phyloP scores from a whole-genome alignment of 2,329 filamentous ascomycete genomes.

The Monosporascus sp. region DNA sequence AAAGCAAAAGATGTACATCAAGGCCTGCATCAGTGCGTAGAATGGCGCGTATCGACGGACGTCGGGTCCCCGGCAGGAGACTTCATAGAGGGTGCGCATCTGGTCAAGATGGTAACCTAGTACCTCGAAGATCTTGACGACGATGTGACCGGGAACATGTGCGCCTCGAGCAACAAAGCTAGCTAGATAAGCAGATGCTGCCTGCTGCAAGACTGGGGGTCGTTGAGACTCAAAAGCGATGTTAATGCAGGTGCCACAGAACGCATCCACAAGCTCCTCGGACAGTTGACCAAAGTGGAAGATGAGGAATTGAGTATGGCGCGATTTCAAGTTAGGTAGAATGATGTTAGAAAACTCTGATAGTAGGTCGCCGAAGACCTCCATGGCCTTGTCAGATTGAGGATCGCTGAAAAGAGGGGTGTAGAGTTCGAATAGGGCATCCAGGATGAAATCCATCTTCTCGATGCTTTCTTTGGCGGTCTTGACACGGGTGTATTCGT shows the following conservation, averaged over 20 bases:
- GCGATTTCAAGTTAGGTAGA: constrained; percentile 82
- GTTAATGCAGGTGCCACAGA: constrained; percentile 71
- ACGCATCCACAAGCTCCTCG: constrained; percentile 71
- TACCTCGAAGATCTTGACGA: constrained; percentile 77
- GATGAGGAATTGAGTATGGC: constrained; percentile 90
- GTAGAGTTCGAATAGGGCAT: constrained; percentile 82
- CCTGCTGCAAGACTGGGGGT: constrained; percentile 70
- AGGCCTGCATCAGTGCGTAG: constrained; percentile 81
- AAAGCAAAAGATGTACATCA: constrained; percentile 96
- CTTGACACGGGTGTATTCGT: constrained; percentile 60
- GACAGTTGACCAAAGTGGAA: constrained; percentile 92
- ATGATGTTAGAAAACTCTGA: constrained; percentile 84
- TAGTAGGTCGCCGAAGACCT: constrained; percentile 72
- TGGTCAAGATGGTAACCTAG: constrained; percentile 72
- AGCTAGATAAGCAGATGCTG: constrained; percentile 85
- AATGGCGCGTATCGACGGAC: constrained; percentile 77
- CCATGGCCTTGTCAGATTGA: constrained; percentile 61
- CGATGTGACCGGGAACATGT: constrained; percentile 67
- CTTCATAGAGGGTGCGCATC: constrained; percentile 68
- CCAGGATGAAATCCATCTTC: constrained; percentile 87
- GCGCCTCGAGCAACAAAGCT: constrained; percentile 91
- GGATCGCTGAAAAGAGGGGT: constrained; percentile 65
- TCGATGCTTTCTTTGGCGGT: constrained; percentile 74
- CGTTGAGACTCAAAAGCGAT: constrained; percentile 66
- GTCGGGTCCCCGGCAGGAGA: constrained; percentile 75